A percentile compares a stretch with the other conserved stretches of the same genome.
These are phyloP conservation scores for Mycena rebaudengoi DNA, from an alignment of 768 basidiomycete genomes.

Conservation along the genomic window DNA sequence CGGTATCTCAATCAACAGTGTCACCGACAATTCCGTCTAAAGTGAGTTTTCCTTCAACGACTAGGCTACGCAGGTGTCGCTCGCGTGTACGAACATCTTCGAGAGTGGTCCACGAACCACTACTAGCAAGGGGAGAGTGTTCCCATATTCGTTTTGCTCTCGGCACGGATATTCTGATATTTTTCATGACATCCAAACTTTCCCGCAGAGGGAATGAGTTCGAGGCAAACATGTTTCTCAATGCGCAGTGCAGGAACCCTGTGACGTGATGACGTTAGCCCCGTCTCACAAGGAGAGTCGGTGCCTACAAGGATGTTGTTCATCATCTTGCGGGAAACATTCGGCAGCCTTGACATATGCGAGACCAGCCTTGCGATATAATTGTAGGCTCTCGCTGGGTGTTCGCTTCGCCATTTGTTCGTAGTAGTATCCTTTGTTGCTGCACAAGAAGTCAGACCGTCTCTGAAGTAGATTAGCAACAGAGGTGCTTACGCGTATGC, in stretches of 20 bases:
- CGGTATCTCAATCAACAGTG: too few species aligned
- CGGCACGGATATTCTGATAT: conserved; percentile 5
- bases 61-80: not conserved
- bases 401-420: not conserved
- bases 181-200: conserved; percentile 18
- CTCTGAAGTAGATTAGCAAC: not conserved
- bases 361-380: conserved; percentile 16
- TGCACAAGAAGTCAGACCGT: not conserved
- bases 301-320: conserved; percentile 24
- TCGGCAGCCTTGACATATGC: conserved; percentile 21
- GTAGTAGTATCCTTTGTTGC: conserved; percentile 23
- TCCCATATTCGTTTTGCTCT: conserved; percentile 23
- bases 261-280: too few species aligned
- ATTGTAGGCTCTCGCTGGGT: not conserved
- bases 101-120: not conserved
- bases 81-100: not conserved
- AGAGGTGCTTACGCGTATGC: conserved; percentile 21
- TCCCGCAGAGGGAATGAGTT: conserved; percentile 11
- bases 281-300: not conserved
- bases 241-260: conserved; percentile 12
- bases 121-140: not conserved
- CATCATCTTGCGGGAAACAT: conserved; percentile 30
- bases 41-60: not conserved
- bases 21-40: not conserved
- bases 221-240: conserved; percentile 4